These are phyloP conservation scores for Paxillus rubicundulus DNA, from an alignment of 768 basidiomycete genomes.

Conservation along the genomic window DNA sequence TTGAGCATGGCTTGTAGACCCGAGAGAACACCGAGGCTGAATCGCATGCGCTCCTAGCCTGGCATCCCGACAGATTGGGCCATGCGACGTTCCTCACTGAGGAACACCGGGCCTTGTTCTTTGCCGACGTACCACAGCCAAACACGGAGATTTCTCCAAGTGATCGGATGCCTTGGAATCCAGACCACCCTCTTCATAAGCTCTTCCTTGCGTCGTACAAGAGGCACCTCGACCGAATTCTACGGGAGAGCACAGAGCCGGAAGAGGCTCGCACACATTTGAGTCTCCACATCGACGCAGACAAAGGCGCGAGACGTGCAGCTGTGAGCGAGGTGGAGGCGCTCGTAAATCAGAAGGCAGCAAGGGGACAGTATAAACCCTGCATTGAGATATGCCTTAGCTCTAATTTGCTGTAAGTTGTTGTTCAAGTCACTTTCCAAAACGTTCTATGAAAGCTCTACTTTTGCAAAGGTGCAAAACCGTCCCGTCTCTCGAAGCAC, in stretches of 20 bases:
- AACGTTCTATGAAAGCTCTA: not conserved
- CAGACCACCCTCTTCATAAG: conserved; percentile 21
- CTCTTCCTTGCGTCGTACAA: conserved; percentile 23
- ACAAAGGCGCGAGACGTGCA: conserved; percentile 19
- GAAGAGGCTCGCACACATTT: not conserved
- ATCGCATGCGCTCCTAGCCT: conserved; percentile 57
- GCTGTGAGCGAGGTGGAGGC: conserved; percentile 23
- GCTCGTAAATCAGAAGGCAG: conserved; percentile 8
- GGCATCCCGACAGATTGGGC: conserved; percentile 64
- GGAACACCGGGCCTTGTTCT: conserved; percentile 54
- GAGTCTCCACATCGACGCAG: conserved; percentile 7
- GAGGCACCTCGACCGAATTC: conserved; percentile 22
- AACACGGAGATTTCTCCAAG: conserved; percentile 15
- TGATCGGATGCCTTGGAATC: conserved; percentile 14
- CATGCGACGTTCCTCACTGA: conserved; percentile 79
- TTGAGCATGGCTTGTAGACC: conserved; percentile 36
- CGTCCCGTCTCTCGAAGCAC: conserved; percentile 58
- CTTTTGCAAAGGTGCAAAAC: conserved; percentile 58
- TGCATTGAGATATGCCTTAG: conserved; percentile 81
- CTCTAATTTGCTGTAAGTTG: conserved; percentile 72
- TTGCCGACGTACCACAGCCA: conserved; percentile 28
- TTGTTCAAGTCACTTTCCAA: conserved; percentile 2
- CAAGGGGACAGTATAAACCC: conserved; percentile 38
- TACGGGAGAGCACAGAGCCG: conserved; percentile 16
- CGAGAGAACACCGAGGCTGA: conserved; percentile 50